These are phyloP conservation scores for Aureobasidium sp. DNA, from an alignment of 2,329 filamentous ascomycete species.

Conservation along the genomic window DNA sequence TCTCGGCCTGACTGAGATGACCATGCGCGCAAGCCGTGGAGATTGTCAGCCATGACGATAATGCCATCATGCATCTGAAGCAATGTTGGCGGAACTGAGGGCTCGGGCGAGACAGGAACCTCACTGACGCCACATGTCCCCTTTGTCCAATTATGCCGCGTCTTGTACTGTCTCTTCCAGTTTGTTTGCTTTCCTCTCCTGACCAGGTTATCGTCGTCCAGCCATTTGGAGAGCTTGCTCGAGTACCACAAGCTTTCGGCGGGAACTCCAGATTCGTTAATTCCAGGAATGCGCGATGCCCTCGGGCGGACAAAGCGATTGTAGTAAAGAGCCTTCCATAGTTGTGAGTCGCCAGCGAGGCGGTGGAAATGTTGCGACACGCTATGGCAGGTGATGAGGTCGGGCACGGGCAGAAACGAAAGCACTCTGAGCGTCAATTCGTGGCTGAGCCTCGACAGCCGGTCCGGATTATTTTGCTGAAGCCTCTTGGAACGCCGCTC, in stretches of 20 bases:
- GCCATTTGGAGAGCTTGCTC: constrained; percentile 53
- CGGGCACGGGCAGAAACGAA: constrained; percentile 62
- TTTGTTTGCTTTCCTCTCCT: constrained; percentile 49
- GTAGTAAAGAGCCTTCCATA: constrained; percentile 91
- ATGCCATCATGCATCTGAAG: constrained; percentile 72
- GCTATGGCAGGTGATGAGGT: constrained; percentile 58
- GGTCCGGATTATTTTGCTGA: constrained; percentile 40
- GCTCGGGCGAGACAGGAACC: constrained; percentile 53
- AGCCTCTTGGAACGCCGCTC: constrained; percentile 11
- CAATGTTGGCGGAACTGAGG: constrained; percentile 54
- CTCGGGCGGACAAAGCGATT: constrained; percentile 77
- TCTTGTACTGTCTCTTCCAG: constrained; percentile 84
- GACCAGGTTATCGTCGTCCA: constrained; percentile 53
- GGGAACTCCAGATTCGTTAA: constrained; percentile 38
- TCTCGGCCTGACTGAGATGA: constrained; percentile 53
- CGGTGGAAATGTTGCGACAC: constrained; percentile 69
- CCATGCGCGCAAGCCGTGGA: constrained; percentile 71
- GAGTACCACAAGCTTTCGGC: constrained; percentile 43
- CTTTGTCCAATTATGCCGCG: constrained; percentile 84
- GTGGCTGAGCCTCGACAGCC: constrained; percentile 69
- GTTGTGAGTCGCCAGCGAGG: constrained; percentile 71
- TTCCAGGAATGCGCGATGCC: constrained; percentile 66
- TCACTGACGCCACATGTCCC: constrained; percentile 77
- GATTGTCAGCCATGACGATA: constrained; percentile 67
- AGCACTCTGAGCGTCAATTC: constrained; percentile 83